Percentiles rank a stretch among this genome's conserved stretches.
Conservation (phyloP, 495 filamentous ascomycete genomes). For the Hypoxylon crocopeplum region DNA sequence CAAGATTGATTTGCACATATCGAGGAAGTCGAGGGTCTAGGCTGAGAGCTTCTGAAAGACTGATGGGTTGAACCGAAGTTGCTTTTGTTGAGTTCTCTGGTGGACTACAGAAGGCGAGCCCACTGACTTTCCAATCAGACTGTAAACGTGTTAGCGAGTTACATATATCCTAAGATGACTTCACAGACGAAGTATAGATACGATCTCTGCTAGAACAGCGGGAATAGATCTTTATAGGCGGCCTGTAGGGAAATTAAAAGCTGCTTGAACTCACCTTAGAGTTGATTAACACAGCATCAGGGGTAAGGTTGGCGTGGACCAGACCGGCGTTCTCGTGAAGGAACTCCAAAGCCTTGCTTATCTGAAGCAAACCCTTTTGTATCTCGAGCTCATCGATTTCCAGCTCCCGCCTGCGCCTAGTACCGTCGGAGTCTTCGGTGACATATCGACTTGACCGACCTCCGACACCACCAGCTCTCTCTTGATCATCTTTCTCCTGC, state of each 20-base stretch:
- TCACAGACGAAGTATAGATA: too few species aligned
- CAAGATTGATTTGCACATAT: constrained; percentile 85
- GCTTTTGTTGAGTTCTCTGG: constrained; percentile 71
- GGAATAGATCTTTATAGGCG: too few species aligned
- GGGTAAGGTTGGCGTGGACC: constrained; percentile 93
- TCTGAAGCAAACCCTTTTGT: constrained; percentile 91
- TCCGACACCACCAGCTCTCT: constrained; percentile 67
- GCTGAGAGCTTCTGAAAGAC: constrained; percentile 81
- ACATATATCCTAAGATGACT: not conserved
- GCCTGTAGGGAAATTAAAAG: constrained; percentile 4
- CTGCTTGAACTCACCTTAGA: constrained; percentile 68
- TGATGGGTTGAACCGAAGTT: constrained; percentile 74
- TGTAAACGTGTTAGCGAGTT: constrained; percentile 43
- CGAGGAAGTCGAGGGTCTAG: constrained; percentile 83
- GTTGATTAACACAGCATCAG: constrained; percentile 94
- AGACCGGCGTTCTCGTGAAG: constrained; percentile 94
- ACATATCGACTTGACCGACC: constrained; percentile 80
- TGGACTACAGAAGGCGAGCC: constrained; percentile 85
- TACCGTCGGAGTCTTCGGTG: constrained; percentile 78
- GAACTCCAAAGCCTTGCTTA: constrained; percentile 94
- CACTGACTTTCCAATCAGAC: constrained; percentile 98
- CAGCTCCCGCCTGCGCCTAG: constrained; percentile 75
- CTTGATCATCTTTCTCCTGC: constrained; percentile 90
- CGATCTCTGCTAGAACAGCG: too few species aligned
- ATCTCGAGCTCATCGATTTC: constrained; percentile 98